These are phyloP conservation scores for Pseudogymnoascus sp. DNA, from an alignment of 2,329 filamentous ascomycete species.

Conservation along the genomic window DNA sequence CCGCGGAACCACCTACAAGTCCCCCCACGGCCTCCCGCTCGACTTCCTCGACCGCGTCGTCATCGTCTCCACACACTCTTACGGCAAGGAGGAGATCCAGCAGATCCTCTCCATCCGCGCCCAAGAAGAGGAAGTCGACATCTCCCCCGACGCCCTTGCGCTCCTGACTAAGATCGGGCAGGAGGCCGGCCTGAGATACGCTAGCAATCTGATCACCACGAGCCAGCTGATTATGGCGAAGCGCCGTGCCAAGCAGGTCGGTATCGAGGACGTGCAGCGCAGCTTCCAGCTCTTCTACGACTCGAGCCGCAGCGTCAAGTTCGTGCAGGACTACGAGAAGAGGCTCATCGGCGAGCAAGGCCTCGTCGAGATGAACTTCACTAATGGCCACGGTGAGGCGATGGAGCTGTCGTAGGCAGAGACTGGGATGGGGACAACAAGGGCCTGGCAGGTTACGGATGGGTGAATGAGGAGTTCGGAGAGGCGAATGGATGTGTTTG, in stretches of 20 bases:
- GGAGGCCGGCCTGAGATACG: conserved; percentile 86
- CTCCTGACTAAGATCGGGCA: conserved; percentile 92
- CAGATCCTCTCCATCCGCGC: conserved; percentile 90
- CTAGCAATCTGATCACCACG: conserved; percentile 95
- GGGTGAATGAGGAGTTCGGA: conserved; percentile 7
- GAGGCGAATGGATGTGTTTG: conserved; percentile 9
- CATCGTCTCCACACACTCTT: conserved; percentile 89
- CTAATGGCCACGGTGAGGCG: conserved; percentile 53
- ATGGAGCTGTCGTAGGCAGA: conserved; percentile 46
- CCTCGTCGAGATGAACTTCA: conserved; percentile 59
- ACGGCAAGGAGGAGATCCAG: conserved; percentile 74
- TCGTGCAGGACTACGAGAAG: conserved; percentile 84
- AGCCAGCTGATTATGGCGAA: conserved; percentile 83
- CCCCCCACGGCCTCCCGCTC: conserved; percentile 85
- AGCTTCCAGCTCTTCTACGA: conserved; percentile 95
- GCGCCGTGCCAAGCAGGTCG: conserved; percentile 75
- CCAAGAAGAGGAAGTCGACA: conserved; percentile 90
- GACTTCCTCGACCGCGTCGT: conserved; percentile 95
- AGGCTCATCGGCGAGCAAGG: conserved; percentile 85
- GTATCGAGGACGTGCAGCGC: conserved; percentile 80
- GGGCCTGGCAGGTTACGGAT: neutral
- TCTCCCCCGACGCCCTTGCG: conserved; percentile 81
- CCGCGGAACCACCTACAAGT: conserved; percentile 85
- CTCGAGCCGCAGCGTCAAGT: conserved; percentile 76
- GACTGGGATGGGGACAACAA: neutral